Evolutionary conservation across 116 monocot genomes (phyloP).

Genomic region (Dioscorea cayenensis): DNA sequence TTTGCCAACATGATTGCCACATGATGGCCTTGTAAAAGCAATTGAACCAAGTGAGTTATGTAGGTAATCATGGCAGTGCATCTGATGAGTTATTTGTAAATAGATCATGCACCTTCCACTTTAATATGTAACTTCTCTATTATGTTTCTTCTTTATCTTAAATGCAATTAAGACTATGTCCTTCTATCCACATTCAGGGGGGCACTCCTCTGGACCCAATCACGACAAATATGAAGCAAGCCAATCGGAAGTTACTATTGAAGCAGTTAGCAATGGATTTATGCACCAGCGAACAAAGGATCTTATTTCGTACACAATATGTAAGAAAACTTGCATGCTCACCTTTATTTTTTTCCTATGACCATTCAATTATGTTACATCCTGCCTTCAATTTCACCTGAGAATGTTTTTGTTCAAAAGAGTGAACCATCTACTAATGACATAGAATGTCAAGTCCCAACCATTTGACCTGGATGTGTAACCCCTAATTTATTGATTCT

Average conservation of each 20-base stretch:
- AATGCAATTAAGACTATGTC: not conserved
- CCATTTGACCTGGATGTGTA: not conserved
- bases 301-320: slow-evolving; percentile 83
- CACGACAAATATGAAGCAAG: slow-evolving; percentile 45
- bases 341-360: no score
- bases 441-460: not conserved
- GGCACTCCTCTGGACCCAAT: slow-evolving; percentile 27
- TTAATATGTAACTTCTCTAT: not conserved
- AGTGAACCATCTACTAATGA: not conserved
- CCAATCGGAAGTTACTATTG: slow-evolving; percentile 57
- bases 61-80: not conserved
- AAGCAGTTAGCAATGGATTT: slow-evolving; percentile 74
- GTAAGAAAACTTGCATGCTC: slow-evolving; percentile 28
- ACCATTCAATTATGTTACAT: no score
- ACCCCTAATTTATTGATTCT: not conserved
- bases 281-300: slow-evolving; percentile 77
- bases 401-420: not conserved
- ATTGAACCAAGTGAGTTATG: no score
- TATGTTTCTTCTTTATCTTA: not conserved
- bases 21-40: no score
- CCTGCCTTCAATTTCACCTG: not conserved
- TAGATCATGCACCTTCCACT: not conserved
- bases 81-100: not conserved
- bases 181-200: slow-evolving; percentile 32
- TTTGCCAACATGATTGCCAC: no score